phyloP scores from a whole-genome alignment of 768 basidiomycete species.

The Cyclocybe cylindracea region DNA sequence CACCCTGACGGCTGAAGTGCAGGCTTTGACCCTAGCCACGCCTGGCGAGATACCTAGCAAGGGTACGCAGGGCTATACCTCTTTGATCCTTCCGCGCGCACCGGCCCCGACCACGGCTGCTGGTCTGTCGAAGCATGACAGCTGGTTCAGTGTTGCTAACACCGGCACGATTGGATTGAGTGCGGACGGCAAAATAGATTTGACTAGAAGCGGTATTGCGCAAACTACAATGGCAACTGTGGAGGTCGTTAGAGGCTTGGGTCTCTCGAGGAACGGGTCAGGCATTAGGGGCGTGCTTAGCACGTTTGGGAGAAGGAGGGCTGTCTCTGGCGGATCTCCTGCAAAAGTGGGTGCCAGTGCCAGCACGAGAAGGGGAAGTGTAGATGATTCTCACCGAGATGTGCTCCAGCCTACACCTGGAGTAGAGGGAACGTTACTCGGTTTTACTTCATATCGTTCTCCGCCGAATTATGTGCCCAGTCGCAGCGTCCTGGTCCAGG shows the following conservation, averaged over 20 bases:
- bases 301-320: constrained; percentile 20
- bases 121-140: not conserved
- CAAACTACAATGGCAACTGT: constrained; percentile 90
- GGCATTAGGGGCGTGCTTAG: constrained; percentile 11
- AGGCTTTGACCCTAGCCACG: constrained; percentile 15
- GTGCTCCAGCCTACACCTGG: too few relatives aligned
- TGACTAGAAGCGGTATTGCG: constrained; percentile 75
- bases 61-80: constrained; percentile 60
- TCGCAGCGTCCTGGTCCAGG: constrained; percentile 77
- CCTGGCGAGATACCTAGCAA: constrained; percentile 44
- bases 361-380: not conserved
- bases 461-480: constrained; percentile 76
- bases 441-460: constrained; percentile 68
- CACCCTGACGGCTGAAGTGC: constrained; percentile 20
- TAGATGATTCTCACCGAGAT: not conserved
- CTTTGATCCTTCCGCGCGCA: constrained; percentile 54
- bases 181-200: constrained; percentile 60
- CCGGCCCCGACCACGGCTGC: constrained; percentile 33
- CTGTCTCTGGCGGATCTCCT: not conserved
- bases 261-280: constrained; percentile 12
- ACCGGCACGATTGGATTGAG: constrained; percentile 11
- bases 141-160: not conserved
- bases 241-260: constrained; percentile 67
- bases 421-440: constrained; percentile 36
- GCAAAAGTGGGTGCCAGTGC: too few relatives aligned